These are phyloP conservation scores for Celoporthe dispersa DNA, from an alignment of 2,329 filamentous ascomycete genomes.

Conservation along the genomic window DNA sequence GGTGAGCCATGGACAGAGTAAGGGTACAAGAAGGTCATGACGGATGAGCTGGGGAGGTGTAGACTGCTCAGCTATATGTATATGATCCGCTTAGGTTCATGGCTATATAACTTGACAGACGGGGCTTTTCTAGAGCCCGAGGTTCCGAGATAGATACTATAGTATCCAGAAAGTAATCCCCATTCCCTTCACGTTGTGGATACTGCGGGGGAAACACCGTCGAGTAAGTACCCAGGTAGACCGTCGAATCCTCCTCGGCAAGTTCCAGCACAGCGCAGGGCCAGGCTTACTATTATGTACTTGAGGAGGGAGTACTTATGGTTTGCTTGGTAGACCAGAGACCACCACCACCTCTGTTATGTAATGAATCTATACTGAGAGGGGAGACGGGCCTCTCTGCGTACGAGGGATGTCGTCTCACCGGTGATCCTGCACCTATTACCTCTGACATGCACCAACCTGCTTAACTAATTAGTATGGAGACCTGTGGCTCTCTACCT, in stretches of 20 bases:
- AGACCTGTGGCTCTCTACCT: too few species aligned
- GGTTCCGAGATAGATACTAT: neutral
- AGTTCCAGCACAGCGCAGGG: neutral
- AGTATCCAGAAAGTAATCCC: neutral
- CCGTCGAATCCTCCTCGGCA: neutral
- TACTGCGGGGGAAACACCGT: neutral
- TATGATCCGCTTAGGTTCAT: neutral
- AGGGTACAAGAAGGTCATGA: too few species aligned
- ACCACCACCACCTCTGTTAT: too few species aligned
- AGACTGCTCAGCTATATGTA: neutral
- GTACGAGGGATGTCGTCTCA: too few species aligned
- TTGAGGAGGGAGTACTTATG: too few species aligned
- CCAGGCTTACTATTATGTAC: neutral
- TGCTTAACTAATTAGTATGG: too few species aligned
- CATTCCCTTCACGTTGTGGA: neutral
- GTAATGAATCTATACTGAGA: too few species aligned
- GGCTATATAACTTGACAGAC: neutral
- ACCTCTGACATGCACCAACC: too few species aligned
- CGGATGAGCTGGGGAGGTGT: neutral
- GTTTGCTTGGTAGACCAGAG: too few species aligned
- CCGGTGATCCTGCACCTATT: too few species aligned
- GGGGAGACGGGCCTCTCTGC: too few species aligned
- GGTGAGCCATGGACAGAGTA: too few species aligned
- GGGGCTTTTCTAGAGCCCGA: conserved; percentile 3
- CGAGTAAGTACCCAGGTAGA: neutral